A percentile compares a stretch with the other conserved stretches of the same genome.
These are phyloP conservation scores for Lentinula boryana DNA, from an alignment of 768 basidiomycete genomes.

Conservation along the genomic window DNA sequence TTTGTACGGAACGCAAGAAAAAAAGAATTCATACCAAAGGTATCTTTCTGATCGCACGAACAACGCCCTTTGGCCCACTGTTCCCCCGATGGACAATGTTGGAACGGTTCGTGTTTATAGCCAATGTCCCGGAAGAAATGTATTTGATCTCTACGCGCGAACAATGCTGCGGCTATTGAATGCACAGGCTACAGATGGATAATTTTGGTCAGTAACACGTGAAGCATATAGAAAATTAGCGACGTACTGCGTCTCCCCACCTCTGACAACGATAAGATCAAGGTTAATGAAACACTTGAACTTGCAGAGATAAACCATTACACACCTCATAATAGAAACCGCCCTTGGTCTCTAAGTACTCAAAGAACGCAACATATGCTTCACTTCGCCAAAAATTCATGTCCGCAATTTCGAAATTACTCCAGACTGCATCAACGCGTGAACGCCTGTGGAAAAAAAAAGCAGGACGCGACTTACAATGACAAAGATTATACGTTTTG, in stretches of 20 bases:
- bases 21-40: slow-evolving; percentile 49
- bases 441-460: not conserved
- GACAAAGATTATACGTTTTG: slow-evolving; percentile 62
- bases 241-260: slow-evolving; percentile 69
- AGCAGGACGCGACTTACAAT: slow-evolving; percentile 35
- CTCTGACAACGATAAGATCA: slow-evolving; percentile 31
- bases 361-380: slow-evolving; percentile 81
- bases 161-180: slow-evolving; percentile 66
- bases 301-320: slow-evolving; percentile 1
- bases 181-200: slow-evolving; percentile 1
- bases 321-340: slow-evolving; percentile 89
- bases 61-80: slow-evolving; percentile 57
- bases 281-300: not conserved
- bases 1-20: not conserved
- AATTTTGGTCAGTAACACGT: not conserved
- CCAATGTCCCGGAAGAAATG: slow-evolving; percentile 86
- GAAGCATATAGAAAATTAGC: not conserved
- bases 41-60: slow-evolving; percentile 65
- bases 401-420: slow-evolving; percentile 88
- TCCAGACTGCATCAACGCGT: slow-evolving; percentile 53
- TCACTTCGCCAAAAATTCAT: slow-evolving; percentile 86
- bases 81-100: slow-evolving; percentile 62
- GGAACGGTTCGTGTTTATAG: slow-evolving; percentile 75
- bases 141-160: slow-evolving; percentile 67
- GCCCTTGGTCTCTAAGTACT: slow-evolving; percentile 72